Percentiles rank a stretch among this genome's conserved stretches.
Evolutionary conservation across 805 yeast species (phyloP).

Genomic region (Dipodascus geniculatus): DNA sequence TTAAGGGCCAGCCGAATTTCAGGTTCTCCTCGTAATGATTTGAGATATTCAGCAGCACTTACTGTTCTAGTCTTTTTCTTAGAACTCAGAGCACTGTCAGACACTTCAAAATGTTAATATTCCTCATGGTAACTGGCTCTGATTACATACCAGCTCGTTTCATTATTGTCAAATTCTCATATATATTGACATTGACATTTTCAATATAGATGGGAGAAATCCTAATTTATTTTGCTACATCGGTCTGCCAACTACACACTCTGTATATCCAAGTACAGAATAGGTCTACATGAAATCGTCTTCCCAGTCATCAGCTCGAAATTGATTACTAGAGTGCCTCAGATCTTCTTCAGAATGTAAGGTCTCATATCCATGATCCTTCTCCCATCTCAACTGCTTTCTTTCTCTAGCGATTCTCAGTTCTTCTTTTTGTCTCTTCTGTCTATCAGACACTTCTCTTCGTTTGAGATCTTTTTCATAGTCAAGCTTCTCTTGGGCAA

Average conservation of each 20-base stretch:
- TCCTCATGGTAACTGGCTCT: not conserved
- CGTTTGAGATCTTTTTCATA: slow-evolving; percentile 28
- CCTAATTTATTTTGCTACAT: not conserved
- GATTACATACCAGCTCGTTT: not conserved
- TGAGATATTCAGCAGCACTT: not conserved
- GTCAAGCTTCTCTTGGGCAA: slow-evolving; percentile 31
- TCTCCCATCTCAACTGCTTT: slow-evolving; percentile 22
- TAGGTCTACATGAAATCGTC: slow-evolving; percentile 39
- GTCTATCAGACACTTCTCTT: slow-evolving; percentile 24
- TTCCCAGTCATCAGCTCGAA: slow-evolving; percentile 41
- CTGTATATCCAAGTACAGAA: not conserved
- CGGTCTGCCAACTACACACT: not conserved
- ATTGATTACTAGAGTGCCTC: slow-evolving; percentile 34
- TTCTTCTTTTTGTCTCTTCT: slow-evolving; percentile 30
- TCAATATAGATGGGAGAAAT: slow-evolving; percentile 14
- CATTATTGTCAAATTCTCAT: not conserved
- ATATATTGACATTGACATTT: not conserved
- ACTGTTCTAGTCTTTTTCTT: not conserved
- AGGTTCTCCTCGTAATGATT: not conserved
- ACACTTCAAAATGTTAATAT: not conserved
- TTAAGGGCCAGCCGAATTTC: not conserved
- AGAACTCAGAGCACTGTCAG: not conserved
- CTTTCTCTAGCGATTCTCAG: slow-evolving; percentile 24
- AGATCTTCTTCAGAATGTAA: slow-evolving; percentile 36
- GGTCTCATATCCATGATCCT: slow-evolving; percentile 36